These are phyloP conservation scores for Rubus parviflorus DNA, from an alignment of 306 rosid genomes.

Conservation along the genomic window DNA sequence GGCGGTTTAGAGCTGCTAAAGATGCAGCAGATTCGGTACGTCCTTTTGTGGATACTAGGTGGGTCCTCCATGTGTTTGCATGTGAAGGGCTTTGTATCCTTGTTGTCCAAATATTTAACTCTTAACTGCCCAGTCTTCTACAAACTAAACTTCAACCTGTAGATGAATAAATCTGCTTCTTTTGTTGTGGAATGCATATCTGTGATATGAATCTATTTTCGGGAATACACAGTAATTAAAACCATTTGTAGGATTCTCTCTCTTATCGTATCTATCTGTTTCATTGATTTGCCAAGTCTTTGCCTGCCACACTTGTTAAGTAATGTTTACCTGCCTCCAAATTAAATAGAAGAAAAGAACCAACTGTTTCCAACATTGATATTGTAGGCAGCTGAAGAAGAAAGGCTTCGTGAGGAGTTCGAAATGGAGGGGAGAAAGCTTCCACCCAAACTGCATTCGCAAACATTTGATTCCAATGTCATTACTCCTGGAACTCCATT, in stretches of 20 bases:
- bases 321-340: background rate
- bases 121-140: background rate
- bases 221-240: background rate
- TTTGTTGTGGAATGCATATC: background rate
- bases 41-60: slow-evolving; percentile 36
- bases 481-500: slow-evolving; percentile 98
- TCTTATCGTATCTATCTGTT: background rate
- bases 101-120: background rate
- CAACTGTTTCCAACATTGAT: background rate
- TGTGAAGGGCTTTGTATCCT: slow-evolving; percentile 17
- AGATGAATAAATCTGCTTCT: background rate
- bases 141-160: background rate
- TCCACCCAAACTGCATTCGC: slow-evolving; percentile 76
- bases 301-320: background rate
- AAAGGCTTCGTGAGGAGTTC: slow-evolving; percentile 80
- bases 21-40: slow-evolving; percentile 91
- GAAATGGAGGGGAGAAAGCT: slow-evolving; percentile 96
- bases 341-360: background rate
- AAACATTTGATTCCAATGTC: slow-evolving; percentile 83
- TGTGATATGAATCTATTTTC: background rate
- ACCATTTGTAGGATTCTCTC: background rate
- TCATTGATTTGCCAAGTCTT: background rate
- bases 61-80: slow-evolving; percentile 32
- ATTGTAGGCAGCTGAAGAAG: slow-evolving; percentile 85
- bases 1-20: slow-evolving; percentile 94